phyloP scores from a whole-genome alignment of 306 rosid species.

The Trifolium dubium region DNA sequence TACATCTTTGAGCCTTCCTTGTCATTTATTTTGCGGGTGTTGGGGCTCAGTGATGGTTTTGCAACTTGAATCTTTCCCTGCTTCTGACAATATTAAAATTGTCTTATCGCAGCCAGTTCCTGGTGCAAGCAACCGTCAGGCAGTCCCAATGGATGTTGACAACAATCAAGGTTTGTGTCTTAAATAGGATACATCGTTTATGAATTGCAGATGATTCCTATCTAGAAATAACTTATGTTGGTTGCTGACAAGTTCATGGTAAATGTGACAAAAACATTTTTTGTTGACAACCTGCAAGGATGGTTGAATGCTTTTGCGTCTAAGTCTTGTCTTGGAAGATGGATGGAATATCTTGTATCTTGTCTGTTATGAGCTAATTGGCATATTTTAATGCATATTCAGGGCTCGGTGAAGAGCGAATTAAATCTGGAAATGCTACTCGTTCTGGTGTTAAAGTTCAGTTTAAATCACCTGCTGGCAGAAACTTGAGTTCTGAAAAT shows the following conservation, averaged over 20 bases:
- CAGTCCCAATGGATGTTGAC: constrained; percentile 57
- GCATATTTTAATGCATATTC: constrained; percentile 51
- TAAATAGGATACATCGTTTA: constrained; percentile 1
- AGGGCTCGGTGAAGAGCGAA: constrained; percentile 63
- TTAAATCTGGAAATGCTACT: constrained; percentile 59
- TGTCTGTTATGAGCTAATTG: constrained; percentile 34
- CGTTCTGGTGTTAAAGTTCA: constrained; percentile 73
- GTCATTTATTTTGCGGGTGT: not conserved
- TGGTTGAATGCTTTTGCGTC: constrained; percentile 30
- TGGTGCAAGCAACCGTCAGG: constrained; percentile 63
- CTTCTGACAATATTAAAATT: constrained; percentile 45
- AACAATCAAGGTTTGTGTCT: constrained; percentile 68
- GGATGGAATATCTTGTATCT: constrained; percentile 6
- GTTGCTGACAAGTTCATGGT: constrained; percentile 4
- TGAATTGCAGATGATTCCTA: constrained; percentile 19
- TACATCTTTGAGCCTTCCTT: not conserved
- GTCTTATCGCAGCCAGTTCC: constrained; percentile 66
- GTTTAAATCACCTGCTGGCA: constrained; percentile 63
- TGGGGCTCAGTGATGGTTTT: constrained; percentile 31
- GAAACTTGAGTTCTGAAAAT: constrained; percentile 62
- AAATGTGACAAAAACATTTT: not conserved
- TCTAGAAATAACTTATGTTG: constrained; percentile 9
- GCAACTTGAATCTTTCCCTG: constrained; percentile 14
- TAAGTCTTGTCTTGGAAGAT: constrained; percentile 19
- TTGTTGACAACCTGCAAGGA: constrained; percentile 12